These are phyloP conservation scores for Dioscorea zingiberensis DNA, from an alignment of 106 monocot species.

Conservation along the genomic window DNA sequence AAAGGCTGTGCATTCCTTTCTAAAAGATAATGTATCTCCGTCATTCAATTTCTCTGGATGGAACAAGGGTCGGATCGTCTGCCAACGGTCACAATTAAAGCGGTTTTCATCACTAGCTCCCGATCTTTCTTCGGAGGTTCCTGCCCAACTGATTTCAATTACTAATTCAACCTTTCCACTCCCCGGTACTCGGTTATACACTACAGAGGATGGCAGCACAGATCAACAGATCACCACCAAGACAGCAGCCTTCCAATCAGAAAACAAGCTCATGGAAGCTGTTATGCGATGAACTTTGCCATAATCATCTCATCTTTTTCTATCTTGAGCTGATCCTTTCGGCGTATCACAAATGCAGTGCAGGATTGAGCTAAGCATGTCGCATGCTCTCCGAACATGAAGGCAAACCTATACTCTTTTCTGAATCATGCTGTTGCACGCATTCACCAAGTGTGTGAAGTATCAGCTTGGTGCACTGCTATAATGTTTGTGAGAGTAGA, in stretches of 20 bases:
- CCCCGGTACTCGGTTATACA: slow-evolving; percentile 49
- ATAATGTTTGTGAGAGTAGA: no score
- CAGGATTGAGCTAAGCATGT: no score
- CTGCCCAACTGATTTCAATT: slow-evolving; percentile 27
- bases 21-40: slow-evolving; percentile 55
- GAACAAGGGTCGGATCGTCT: slow-evolving; percentile 89
- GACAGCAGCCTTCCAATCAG: slow-evolving; percentile 6
- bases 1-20: slow-evolving; percentile 66
- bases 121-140: slow-evolving; percentile 18
- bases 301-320: no score
- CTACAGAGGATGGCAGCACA: slow-evolving; percentile 14
- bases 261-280: slow-evolving; percentile 36
- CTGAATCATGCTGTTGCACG: no score
- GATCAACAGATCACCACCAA: slow-evolving; percentile 5
- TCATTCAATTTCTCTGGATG: slow-evolving; percentile 80
- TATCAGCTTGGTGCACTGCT: no score
- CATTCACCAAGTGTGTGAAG: no score
- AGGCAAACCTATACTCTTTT: no score
- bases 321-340: no score
- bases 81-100: slow-evolving; percentile 67
- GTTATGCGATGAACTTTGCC: slow-evolving; percentile 1
- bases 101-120: slow-evolving; percentile 31
- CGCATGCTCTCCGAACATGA: no score
- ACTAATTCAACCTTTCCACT: slow-evolving; percentile 47
- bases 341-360: no score